phyloP scores from a whole-genome alignment of 179 eudicot species.

The Gypsophila paniculata region DNA sequence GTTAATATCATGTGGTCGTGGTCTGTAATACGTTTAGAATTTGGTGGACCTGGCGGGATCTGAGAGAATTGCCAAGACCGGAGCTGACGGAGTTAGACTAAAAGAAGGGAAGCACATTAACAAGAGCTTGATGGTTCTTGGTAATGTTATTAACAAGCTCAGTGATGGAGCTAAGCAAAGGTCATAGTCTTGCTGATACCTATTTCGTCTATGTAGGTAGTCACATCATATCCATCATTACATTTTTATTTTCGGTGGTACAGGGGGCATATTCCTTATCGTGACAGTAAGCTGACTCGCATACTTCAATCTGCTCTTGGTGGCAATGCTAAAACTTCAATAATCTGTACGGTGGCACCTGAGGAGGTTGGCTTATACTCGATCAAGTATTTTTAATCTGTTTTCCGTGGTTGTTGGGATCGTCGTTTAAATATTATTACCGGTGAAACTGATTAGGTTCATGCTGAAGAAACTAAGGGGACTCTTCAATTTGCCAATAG shows the following conservation, averaged over 20 bases:
- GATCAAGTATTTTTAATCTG: background rate
- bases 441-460: slow-evolving; percentile 45
- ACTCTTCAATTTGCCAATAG: slow-evolving; percentile 97
- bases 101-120: slow-evolving; percentile 95
- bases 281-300: slow-evolving; percentile 95
- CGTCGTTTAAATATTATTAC: slow-evolving; percentile 10
- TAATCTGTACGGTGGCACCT: slow-evolving; percentile 93
- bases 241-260: slow-evolving; percentile 18
- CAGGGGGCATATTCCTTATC: slow-evolving; percentile 95
- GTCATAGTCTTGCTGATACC: slow-evolving; percentile 30
- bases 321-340: slow-evolving; percentile 97
- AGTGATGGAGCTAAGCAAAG: slow-evolving; percentile 90
- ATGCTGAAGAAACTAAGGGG: slow-evolving; percentile 90
- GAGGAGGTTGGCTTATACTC: slow-evolving; percentile 56
- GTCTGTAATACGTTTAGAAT: slow-evolving; percentile 42
- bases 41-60: slow-evolving; percentile 97
- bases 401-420: background rate
- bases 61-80: slow-evolving; percentile 91
- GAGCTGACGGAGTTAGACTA: slow-evolving; percentile 92
- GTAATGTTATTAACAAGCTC: slow-evolving; percentile 89
- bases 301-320: slow-evolving; percentile 98
- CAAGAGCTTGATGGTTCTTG: slow-evolving; percentile 89
- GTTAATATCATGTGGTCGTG: slow-evolving; percentile 9
- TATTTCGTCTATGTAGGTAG: background rate
- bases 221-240: background rate